Conservation (phyloP, 176 grass and related monocot species). For the Chloris gayana region DNA sequence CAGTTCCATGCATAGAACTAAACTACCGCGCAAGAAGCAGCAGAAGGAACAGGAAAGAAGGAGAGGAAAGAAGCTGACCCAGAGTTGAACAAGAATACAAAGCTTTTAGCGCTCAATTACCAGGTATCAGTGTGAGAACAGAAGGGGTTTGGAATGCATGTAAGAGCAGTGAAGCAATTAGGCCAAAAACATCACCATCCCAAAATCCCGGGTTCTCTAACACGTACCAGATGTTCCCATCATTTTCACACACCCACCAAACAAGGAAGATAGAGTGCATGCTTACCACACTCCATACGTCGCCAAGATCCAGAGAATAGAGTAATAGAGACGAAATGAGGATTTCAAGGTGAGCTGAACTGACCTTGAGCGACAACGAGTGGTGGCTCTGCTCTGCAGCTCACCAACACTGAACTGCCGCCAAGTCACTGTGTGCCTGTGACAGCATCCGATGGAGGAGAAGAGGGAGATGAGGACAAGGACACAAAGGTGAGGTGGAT, state of each 20-base stretch:
- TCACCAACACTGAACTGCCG: constrained; percentile 38
- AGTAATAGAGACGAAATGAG: constrained; percentile 18
- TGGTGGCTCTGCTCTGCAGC: constrained; percentile 36
- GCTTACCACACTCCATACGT: neutral
- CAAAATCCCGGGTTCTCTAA: constrained; percentile 1
- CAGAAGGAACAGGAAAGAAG: neutral
- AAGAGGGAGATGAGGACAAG: constrained; percentile 34
- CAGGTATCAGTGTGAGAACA: neutral
- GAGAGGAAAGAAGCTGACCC: neutral
- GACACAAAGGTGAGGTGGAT: constrained; percentile 29
- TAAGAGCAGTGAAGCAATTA: constrained; percentile 23
- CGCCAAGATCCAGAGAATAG: constrained; percentile 24
- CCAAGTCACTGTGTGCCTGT: constrained; percentile 35
- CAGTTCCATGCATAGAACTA: too few relatives aligned
- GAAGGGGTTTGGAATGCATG: neutral
- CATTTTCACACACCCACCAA: constrained; percentile 59
- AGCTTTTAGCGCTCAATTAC: neutral
- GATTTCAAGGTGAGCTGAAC: constrained; percentile 41
- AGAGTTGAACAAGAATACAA: constrained; percentile 11
- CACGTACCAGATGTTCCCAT: constrained; percentile 43
- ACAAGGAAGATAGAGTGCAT: constrained; percentile 21
- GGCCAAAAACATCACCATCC: constrained; percentile 55
- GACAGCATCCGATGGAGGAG: constrained; percentile 54
- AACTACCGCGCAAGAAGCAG: neutral
- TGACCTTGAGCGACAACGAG: constrained; percentile 42